A percentile compares a stretch with the other conserved stretches of the same genome.
Evolutionary conservation across 192 early-diverging fungal species (phyloP).

Genomic region (Phycomyces blakesleeanus): DNA sequence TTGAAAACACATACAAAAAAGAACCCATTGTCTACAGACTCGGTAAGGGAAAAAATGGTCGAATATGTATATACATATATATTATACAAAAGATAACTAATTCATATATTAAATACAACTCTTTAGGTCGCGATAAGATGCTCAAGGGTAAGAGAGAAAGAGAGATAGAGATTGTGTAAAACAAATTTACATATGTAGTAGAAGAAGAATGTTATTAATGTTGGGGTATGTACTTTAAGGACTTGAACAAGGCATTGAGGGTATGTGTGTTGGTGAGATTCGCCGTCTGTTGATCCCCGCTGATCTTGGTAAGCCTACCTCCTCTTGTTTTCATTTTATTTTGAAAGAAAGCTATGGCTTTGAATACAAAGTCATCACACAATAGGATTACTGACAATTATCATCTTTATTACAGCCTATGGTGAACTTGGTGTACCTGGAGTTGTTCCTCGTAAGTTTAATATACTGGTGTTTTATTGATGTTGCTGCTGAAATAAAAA

Average conservation of each 20-base stretch:
- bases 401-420: constrained; percentile 3
- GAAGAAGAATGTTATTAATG: too few relatives aligned
- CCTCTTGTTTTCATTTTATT: too few relatives aligned
- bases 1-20: constrained; percentile 21
- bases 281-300: constrained; percentile 26
- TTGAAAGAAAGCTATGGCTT: too few relatives aligned
- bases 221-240: constrained; percentile 7
- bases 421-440: constrained; percentile 20
- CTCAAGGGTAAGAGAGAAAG: too few relatives aligned
- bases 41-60: not conserved
- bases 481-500: not conserved
- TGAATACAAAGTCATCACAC: constrained; percentile 1
- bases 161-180: too few relatives aligned
- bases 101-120: too few relatives aligned
- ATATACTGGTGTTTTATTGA: not conserved
- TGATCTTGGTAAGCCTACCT: constrained; percentile 19
- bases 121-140: not conserved
- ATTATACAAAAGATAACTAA: too few relatives aligned
- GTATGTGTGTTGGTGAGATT: constrained; percentile 26
- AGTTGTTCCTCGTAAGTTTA: constrained; percentile 7
- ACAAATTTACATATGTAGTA: too few relatives aligned
- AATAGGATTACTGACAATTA: not conserved
- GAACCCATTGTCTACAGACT: constrained; percentile 6
- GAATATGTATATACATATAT: too few relatives aligned
- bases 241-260: constrained; percentile 22